Conservation (phyloP, 441 rosid species). For the Cnidoscolus chayamansa region DNA sequence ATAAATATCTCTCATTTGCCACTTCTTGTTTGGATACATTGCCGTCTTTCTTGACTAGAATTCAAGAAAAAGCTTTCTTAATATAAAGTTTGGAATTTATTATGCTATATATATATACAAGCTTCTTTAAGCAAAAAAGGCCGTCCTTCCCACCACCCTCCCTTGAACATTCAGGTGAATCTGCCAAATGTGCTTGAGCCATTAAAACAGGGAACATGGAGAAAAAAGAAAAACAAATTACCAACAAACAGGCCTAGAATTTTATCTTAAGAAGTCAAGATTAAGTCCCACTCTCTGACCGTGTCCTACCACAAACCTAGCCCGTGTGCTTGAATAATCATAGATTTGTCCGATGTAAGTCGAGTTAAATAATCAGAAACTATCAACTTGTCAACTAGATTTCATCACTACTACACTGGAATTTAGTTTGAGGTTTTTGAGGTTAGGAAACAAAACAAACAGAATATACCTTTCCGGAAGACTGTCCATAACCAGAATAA, state of each 20-base stretch:
- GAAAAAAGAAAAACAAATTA: too few relatives aligned
- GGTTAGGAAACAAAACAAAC: background rate
- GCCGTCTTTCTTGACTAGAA: background rate
- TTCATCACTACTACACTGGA: too few relatives aligned
- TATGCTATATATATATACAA: background rate
- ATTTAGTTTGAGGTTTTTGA: too few relatives aligned
- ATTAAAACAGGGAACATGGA: too few relatives aligned
- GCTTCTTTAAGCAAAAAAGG: background rate
- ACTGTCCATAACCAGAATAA: constrained; percentile 92
- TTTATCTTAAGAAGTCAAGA: too few relatives aligned
- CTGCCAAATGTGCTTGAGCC: constrained; percentile 10
- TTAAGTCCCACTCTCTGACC: too few relatives aligned
- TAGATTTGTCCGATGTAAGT: too few relatives aligned
- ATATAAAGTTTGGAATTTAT: too few relatives aligned
- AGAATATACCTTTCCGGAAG: constrained; percentile 81
- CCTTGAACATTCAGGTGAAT: background rate
- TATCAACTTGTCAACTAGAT: background rate
- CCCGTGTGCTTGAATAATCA: too few relatives aligned
- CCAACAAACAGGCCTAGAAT: too few relatives aligned
- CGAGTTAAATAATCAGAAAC: background rate
- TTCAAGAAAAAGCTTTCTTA: background rate
- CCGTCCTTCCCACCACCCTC: background rate
- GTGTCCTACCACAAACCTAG: too few relatives aligned
- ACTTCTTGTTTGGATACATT: background rate
- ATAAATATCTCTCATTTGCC: background rate